These are phyloP conservation scores for Crithidia expoeki DNA, from an alignment of 208 protist species.

Conservation along the genomic window DNA sequence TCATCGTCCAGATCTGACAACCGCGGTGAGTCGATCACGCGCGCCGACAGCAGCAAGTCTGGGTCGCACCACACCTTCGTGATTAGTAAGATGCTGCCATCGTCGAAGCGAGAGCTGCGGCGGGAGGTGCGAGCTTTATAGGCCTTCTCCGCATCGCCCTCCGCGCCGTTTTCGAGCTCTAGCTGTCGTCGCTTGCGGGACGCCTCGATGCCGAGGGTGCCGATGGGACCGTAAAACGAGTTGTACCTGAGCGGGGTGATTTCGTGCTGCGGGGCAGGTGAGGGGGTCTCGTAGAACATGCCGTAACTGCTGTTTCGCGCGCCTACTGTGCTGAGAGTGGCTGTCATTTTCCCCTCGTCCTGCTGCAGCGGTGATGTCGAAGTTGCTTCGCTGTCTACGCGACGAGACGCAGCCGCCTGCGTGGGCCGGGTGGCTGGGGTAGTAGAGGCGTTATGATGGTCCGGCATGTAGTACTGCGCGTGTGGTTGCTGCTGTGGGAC, in stretches of 20 bases:
- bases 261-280: neutral
- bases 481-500: slow-evolving; percentile 12
- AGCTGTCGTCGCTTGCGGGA: slow-evolving; percentile 30
- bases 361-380: neutral
- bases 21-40: slow-evolving; percentile 29
- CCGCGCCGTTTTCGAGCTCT: slow-evolving; percentile 27
- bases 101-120: neutral
- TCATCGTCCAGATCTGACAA: slow-evolving; percentile 15
- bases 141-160: slow-evolving; percentile 33
- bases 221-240: slow-evolving; percentile 52
- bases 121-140: slow-evolving; percentile 31
- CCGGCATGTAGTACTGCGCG: neutral
- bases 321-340: neutral
- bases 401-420: neutral
- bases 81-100: slow-evolving; percentile 22
- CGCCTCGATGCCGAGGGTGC: slow-evolving; percentile 36
- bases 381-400: neutral
- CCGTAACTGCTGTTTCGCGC: slow-evolving; percentile 1
- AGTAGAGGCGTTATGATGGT: neutral
- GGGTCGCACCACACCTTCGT: slow-evolving; percentile 48
- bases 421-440: neutral
- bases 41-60: slow-evolving; percentile 26
- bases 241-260: neutral
- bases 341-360: slow-evolving; percentile 3
- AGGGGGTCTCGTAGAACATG: slow-evolving; percentile 20